phyloP scores from a whole-genome alignment of 768 basidiomycete species.

The Cantharellus anzutake region DNA sequence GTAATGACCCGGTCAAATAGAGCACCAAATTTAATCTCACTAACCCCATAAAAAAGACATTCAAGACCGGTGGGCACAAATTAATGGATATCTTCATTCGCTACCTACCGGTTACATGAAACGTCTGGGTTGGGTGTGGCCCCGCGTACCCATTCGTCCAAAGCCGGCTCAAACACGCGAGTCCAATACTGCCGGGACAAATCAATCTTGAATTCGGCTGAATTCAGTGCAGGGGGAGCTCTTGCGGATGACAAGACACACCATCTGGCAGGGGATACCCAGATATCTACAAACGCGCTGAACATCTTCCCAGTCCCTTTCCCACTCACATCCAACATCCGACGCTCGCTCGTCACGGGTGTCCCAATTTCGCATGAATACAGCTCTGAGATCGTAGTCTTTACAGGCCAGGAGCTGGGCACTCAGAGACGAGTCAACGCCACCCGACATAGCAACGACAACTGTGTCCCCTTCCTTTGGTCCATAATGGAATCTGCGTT shows the following conservation, averaged over 20 bases:
- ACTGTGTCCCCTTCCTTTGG: conserved; percentile 26
- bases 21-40: conserved; percentile 84
- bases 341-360: conserved; percentile 62
- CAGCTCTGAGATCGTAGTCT: conserved; percentile 68
- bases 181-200: conserved; percentile 84
- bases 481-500: background rate
- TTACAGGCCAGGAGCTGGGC: conserved; percentile 55
- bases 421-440: conserved; percentile 84
- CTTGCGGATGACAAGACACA: conserved; percentile 14
- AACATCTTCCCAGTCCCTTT: conserved; percentile 88
- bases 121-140: conserved; percentile 86
- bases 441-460: conserved; percentile 84
- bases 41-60: conserved; percentile 15
- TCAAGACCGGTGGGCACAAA: background rate
- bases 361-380: conserved; percentile 97
- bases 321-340: conserved; percentile 85
- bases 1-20: conserved; percentile 43
- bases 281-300: conserved; percentile 54
- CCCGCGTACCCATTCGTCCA: conserved; percentile 59
- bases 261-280: conserved; percentile 58
- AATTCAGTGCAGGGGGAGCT: background rate
- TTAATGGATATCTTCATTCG: too few species aligned
- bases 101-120: conserved; percentile 61
- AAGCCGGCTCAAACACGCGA: conserved; percentile 72
- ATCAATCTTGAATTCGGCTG: conserved; percentile 39